A percentile compares a stretch with the other conserved stretches of the same genome.
Conservation (phyloP, 2,329 filamentous ascomycete species). For the Coniochaeta sp. region DNA sequence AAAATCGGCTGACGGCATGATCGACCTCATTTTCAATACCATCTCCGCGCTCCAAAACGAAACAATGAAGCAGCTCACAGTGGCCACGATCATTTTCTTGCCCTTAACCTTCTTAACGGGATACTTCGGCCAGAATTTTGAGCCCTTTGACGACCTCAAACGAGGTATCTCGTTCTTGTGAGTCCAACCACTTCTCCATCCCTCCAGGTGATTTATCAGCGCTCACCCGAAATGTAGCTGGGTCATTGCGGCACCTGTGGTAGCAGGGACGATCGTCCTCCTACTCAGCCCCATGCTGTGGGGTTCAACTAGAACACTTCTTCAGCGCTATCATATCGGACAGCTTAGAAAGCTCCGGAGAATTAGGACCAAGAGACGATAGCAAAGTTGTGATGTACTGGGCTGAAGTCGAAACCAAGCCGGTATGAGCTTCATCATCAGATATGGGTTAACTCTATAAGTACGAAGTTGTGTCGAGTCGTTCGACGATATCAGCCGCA, state of each 20-base stretch:
- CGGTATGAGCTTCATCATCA: no score
- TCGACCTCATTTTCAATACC: slow-evolving; percentile 90
- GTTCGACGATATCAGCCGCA: no score
- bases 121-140: slow-evolving; percentile 78
- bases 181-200: slow-evolving; percentile 17
- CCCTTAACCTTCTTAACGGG: slow-evolving; percentile 85
- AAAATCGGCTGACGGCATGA: slow-evolving; percentile 64
- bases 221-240: slow-evolving; percentile 37
- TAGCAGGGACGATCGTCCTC: slow-evolving; percentile 39
- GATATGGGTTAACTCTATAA: no score
- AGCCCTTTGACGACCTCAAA: slow-evolving; percentile 37
- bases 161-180: slow-evolving; percentile 45
- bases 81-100: slow-evolving; percentile 88
- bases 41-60: slow-evolving; percentile 87
- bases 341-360: not conserved
- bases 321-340: slow-evolving; percentile 36
- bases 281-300: slow-evolving; percentile 44
- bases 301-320: slow-evolving; percentile 30
- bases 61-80: slow-evolving; percentile 83
- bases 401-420: no score
- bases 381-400: no score
- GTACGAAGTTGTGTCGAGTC: no score
- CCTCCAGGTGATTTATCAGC: not conserved
- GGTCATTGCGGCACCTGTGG: slow-evolving; percentile 50
- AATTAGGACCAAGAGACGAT: not conserved